These are phyloP conservation scores for Pseudocercospora musae DNA, from an alignment of 2,329 filamentous ascomycete species.

Conservation along the genomic window DNA sequence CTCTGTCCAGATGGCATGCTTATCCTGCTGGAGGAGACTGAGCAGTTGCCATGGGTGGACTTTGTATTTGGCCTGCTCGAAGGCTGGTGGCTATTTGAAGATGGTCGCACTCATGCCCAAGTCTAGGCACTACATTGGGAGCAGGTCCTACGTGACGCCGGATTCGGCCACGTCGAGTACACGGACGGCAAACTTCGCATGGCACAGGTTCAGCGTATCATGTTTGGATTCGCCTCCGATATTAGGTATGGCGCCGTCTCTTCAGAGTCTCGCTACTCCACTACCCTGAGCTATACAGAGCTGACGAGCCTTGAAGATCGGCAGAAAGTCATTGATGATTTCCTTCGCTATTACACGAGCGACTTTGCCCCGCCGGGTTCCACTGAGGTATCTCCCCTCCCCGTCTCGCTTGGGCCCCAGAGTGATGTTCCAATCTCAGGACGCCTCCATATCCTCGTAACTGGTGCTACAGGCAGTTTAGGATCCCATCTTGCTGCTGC, in stretches of 20 bases:
- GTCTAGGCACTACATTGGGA: conserved; percentile 18
- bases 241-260: conserved; percentile 47
- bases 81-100: conserved; percentile 42
- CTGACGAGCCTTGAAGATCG: background rate
- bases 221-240: conserved; percentile 55
- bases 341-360: background rate
- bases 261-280: background rate
- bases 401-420: background rate
- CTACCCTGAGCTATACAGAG: background rate
- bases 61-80: conserved; percentile 37
- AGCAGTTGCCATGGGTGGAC: conserved; percentile 32
- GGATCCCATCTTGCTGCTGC: conserved; percentile 38
- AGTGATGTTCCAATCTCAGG: background rate
- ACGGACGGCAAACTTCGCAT: conserved; percentile 28
- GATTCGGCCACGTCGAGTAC: conserved; percentile 37
- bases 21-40: conserved; percentile 36
- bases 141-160: conserved; percentile 28
- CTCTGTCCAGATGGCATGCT: conserved; percentile 34
- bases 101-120: conserved; percentile 36
- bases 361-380: background rate
- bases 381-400: background rate
- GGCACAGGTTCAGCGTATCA: background rate
- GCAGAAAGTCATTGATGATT: background rate
- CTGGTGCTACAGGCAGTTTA: conserved; percentile 36
- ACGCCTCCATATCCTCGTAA: conserved; percentile 34